Base-by-base conservation (phyloP, 2,329 filamentous ascomycete species). In the Albophoma yamanashiensis region DNA sequence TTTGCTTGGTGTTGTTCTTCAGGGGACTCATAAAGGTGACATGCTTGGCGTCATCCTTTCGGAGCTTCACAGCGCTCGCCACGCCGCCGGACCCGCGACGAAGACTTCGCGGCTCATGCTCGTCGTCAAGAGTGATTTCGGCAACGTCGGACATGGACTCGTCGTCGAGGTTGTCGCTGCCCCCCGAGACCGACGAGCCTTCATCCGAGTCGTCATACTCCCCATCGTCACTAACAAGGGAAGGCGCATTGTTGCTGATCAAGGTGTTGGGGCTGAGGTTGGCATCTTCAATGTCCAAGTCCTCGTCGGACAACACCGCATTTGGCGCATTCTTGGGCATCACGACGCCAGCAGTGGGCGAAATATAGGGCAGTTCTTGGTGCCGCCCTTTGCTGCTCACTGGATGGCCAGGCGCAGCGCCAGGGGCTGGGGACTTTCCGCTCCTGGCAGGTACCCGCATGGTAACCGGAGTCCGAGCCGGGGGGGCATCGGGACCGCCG, bases 211-310 rank as follows among this genome's bases (percentile, higher is more conserved):
- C 86, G 65, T 89, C 88, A 67, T 89, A 90, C 69, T 91, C 89
- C 66, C 88, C 87, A 68, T 91, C 88, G 72, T 92, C 89, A 73
- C 88, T 91, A 68, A 92, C 88, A 56, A 92, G 79, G 66, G 88
- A 91, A 27, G 89, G 89, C 11, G 89, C 88, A 65, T 89, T 89
- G 72, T 91, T 91, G 71, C 87, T 89, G 57, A 87, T 79, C 53
- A 86, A 74, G 0, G 87, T 88, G 66, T 85, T 85, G 6, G 88
- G 88, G 67, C 87, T 90, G 60, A 89, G 73, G 59, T 89, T 84
- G 55, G 79, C 78, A 59, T 86, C 83, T 39, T 74, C 72, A 69
- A 85, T 78, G 60, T 84, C 81, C 55, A 78, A 74, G 59, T 80
- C 80, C 63, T 80, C 81, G 63, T 74, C 78, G 17, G 68, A 73